These are phyloP conservation scores for Trametes elegans DNA, from an alignment of 768 basidiomycete species.

Conservation along the genomic window DNA sequence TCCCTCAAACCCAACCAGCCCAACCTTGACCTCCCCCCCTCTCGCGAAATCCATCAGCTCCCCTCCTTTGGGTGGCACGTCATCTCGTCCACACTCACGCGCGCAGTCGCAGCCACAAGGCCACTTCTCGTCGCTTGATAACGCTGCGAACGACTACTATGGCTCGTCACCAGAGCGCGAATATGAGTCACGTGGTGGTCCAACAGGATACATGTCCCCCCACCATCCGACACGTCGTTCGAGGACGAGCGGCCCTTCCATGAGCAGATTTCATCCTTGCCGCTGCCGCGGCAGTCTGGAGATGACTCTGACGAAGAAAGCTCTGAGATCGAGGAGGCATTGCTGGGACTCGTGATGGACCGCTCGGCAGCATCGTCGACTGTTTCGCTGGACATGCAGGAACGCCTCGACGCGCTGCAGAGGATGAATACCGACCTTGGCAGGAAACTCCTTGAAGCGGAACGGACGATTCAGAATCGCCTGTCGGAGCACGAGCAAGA, in stretches of 20 bases:
- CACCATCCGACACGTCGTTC: slow-evolving; percentile 38
- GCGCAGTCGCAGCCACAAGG: slow-evolving; percentile 44
- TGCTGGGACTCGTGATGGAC: slow-evolving; percentile 59
- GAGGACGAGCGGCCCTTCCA: slow-evolving; percentile 39
- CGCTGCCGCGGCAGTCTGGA: slow-evolving; percentile 47
- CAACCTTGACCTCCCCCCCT: slow-evolving; percentile 36
- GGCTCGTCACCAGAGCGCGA: slow-evolving; percentile 30
- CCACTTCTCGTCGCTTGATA: slow-evolving; percentile 40
- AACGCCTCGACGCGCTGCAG: slow-evolving; percentile 70
- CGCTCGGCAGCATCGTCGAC: slow-evolving; percentile 56
- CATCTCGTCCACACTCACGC: slow-evolving; percentile 67
- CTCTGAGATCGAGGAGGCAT: slow-evolving; percentile 49
- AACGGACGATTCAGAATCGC: slow-evolving; percentile 62
- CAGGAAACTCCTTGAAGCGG: slow-evolving; percentile 72
- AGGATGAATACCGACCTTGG: slow-evolving; percentile 73
- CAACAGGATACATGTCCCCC: slow-evolving; percentile 36
- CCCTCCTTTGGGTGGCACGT: slow-evolving; percentile 38
- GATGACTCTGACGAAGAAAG: slow-evolving; percentile 31
- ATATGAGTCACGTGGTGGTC: slow-evolving; percentile 1
- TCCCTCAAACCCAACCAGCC: slow-evolving; percentile 66
- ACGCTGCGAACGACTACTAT: slow-evolving; percentile 40
- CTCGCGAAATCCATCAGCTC: slow-evolving; percentile 39
- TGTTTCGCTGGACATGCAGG: slow-evolving; percentile 68
- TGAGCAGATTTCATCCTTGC: slow-evolving; percentile 50
- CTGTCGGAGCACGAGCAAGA: slow-evolving; percentile 79